Evolutionary conservation across 2,329 filamentous ascomycete genomes (phyloP), one percentile per base, ranked within the genome.

Genomic region (Sphaerostilbella broomeana): DNA sequence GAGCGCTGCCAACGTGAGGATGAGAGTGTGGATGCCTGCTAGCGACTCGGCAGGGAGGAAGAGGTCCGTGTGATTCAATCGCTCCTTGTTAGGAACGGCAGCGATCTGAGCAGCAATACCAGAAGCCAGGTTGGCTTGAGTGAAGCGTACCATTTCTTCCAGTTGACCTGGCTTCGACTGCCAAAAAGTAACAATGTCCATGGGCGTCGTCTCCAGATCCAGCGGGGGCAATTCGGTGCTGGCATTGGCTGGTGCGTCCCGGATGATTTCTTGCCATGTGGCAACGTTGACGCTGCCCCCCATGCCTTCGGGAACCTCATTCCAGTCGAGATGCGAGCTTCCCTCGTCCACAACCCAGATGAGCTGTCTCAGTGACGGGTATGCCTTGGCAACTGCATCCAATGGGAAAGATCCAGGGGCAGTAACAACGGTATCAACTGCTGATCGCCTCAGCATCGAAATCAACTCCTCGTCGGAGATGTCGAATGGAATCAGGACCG

Each of bases 301-400:
- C 41, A 82, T 81, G 36, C 84, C 83, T 54, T 83, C 76, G 9
- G 89, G 88, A 2, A 89, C 77, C 57, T 90, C 86, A 51, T 86
- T 89, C 89, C 90, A 98, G 62, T 95, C 89, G 73, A 98, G 84
- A 58, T 97, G 90, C 51, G 79, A 78, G 66, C 81, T 95, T 28
- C 87, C 87, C 55, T 87, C 77, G 53, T 95, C 90, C 5, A 94
- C 87, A 10, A 95, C 89, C 86, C 89, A 97, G 51, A 95, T 76
- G 21, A 95, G 72, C 50, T 88, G 79, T 45, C 80, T 81, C 31
- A 98, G 72, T 25, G 75, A 72, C 5, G 81, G 73, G 53, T 85
- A 87, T 38, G 70, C 73, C 52, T 81, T 77, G 37, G 79, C 73
- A 10, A 94, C 74, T 25, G 74, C 67, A 46, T 87, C 81, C 29